Conservation (phyloP, 345 rosid genomes). For the Lepidium aucheri region DNA sequence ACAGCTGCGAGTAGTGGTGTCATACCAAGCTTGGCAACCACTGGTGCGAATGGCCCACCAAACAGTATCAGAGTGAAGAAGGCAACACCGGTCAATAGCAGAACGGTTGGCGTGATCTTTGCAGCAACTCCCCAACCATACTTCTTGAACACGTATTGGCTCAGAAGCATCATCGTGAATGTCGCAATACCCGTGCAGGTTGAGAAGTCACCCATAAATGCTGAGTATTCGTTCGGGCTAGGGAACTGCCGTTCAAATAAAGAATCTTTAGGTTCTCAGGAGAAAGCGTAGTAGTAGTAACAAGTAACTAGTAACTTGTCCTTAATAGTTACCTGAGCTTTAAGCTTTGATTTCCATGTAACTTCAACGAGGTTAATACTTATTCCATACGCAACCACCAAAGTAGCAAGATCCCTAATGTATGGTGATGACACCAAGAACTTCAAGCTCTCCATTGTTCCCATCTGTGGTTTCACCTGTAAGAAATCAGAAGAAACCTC, state of each 20-base stretch:
- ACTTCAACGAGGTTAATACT: constrained; percentile 98
- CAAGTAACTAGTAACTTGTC: not conserved
- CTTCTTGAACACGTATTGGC: constrained; percentile 73
- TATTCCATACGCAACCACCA: constrained; percentile 97
- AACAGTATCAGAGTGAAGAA: constrained; percentile 84
- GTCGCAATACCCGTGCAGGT: constrained; percentile 87
- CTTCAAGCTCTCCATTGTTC: constrained; percentile 95
- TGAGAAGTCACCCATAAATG: constrained; percentile 99
- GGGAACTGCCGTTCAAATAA: constrained; percentile 54
- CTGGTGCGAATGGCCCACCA: constrained; percentile 66
- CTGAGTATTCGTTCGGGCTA: constrained; percentile 93
- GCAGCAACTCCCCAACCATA: constrained; percentile 99
- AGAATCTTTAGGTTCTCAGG: not conserved
- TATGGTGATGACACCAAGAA: constrained; percentile 85
- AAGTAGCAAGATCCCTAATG: constrained; percentile 88
- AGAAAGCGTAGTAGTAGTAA: not conserved
- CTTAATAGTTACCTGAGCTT: constrained; percentile 73
- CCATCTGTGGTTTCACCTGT: constrained; percentile 89
- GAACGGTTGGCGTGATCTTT: constrained; percentile 78
- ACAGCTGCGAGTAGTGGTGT: constrained; percentile 97
- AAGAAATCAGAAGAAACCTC: not conserved
- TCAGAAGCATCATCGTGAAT: constrained; percentile 90
- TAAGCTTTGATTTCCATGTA: constrained; percentile 98
- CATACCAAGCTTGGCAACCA: constrained; percentile 71
- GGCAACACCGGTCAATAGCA: constrained; percentile 81